Conservation (phyloP, 1,284 basidiomycete species). For the Volvariella volvacea region DNA sequence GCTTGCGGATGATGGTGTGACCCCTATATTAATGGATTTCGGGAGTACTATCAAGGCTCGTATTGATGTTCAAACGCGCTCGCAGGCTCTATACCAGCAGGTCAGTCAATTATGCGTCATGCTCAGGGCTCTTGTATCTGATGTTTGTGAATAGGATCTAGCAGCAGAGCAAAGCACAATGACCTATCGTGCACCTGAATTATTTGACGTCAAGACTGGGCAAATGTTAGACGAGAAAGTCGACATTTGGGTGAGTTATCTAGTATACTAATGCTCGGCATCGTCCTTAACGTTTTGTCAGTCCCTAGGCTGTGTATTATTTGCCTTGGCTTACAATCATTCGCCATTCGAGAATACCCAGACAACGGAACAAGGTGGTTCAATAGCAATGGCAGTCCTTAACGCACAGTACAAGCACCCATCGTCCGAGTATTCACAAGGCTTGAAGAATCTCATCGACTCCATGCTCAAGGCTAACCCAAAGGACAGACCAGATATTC, state of each 20-base stretch:
- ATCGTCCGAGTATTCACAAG: conserved; percentile 72
- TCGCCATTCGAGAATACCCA: conserved; percentile 90
- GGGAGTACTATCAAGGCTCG: conserved; percentile 83
- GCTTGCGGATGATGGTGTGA: conserved; percentile 83
- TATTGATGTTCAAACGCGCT: conserved; percentile 72
- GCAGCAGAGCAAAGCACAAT: conserved; percentile 95
- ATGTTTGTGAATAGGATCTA: conserved; percentile 56
- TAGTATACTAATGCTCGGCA: background rate
- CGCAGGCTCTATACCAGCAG: conserved; percentile 83
- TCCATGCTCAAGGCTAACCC: conserved; percentile 80
- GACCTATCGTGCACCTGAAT: conserved; percentile 92
- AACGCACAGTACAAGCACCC: conserved; percentile 90
- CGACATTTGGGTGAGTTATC: conserved; percentile 81
- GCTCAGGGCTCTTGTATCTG: background rate
- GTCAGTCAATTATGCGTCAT: conserved; percentile 24
- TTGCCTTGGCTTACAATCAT: conserved; percentile 85
- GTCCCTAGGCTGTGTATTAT: conserved; percentile 91
- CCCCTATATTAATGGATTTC: conserved; percentile 97
- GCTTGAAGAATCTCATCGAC: conserved; percentile 76
- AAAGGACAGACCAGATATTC: conserved; percentile 74
- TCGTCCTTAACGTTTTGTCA: conserved; percentile 21
- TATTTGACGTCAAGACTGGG: conserved; percentile 94
- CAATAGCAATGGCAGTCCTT: conserved; percentile 92
- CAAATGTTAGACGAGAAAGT: conserved; percentile 86
- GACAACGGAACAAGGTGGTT: conserved; percentile 83